Evolutionary conservation across 2,329 filamentous ascomycete genomes (phyloP).

Genomic region (Bipolaris oryzae): DNA sequence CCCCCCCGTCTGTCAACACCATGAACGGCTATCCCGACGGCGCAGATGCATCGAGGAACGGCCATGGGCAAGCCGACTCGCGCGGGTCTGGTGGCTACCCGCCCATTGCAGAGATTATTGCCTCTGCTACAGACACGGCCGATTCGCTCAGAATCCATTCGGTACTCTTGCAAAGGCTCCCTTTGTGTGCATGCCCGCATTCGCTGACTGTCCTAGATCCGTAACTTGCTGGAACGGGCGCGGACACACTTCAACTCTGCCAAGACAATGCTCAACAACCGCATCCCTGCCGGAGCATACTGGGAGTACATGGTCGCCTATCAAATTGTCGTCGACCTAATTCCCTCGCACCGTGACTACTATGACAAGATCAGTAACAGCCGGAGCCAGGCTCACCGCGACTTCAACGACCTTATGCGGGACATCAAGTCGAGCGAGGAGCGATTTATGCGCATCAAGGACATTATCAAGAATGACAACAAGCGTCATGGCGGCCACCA

Average conservation of each 20-base stretch:
- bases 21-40: conserved; percentile 43
- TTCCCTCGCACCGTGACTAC: conserved; percentile 79
- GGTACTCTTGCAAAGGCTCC: conserved; percentile 25
- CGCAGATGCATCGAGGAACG: conserved; percentile 32
- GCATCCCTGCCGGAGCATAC: conserved; percentile 72
- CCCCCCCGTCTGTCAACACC: conserved; percentile 25
- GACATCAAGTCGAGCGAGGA: conserved; percentile 48
- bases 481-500: conserved; percentile 60
- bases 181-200: not conserved
- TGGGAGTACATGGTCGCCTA: conserved; percentile 83
- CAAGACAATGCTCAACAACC: conserved; percentile 54
- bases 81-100: conserved; percentile 34
- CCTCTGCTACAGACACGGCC: conserved; percentile 47
- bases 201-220: conserved; percentile 43
- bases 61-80: conserved; percentile 31
- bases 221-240: conserved; percentile 50
- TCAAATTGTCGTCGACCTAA: conserved; percentile 75
- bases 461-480: conserved; percentile 53
- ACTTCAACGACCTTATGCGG: conserved; percentile 48
- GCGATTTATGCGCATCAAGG: conserved; percentile 55
- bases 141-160: conserved; percentile 35
- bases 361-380: conserved; percentile 64
- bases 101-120: conserved; percentile 54
- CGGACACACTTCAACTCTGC: conserved; percentile 56
- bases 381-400: conserved; percentile 55